Percentiles rank a stretch among this genome's conserved stretches.
Evolutionary conservation across 2,329 filamentous ascomycete species (phyloP).

Genomic region (Microdochium trichocladiopsis): DNA sequence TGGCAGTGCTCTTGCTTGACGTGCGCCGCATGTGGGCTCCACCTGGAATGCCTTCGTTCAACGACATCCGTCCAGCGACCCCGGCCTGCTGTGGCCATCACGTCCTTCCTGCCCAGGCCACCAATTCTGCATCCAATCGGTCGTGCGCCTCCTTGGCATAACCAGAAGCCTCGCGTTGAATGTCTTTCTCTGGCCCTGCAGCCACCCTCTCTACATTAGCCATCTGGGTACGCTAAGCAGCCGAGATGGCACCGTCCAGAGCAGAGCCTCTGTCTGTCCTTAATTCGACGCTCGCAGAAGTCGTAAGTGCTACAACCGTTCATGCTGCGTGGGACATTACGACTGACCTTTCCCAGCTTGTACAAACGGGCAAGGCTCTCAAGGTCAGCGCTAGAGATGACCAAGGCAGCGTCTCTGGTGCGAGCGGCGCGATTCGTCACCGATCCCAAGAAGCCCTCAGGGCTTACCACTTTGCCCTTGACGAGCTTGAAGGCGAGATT

Average conservation of each 20-base stretch:
- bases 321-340: background rate
- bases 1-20: no score
- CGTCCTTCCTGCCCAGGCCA: no score
- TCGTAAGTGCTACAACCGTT: constrained; percentile 31
- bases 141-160: no score
- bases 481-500: constrained; percentile 51
- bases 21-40: no score
- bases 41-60: no score
- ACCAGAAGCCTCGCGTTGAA: no score
- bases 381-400: constrained; percentile 39
- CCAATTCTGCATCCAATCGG: no score
- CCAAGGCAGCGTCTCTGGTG: constrained; percentile 25
- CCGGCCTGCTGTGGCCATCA: no score
- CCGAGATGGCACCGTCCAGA: background rate
- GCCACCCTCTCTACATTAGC: no score
- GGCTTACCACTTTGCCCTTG: constrained; percentile 44
- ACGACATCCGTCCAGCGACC: no score
- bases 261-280: constrained; percentile 20
- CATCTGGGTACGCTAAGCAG: no score
- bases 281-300: constrained; percentile 46
- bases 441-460: constrained; percentile 29
- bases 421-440: constrained; percentile 21
- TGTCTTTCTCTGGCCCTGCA: no score
- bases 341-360: constrained; percentile 32
- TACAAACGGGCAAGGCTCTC: constrained; percentile 52